phyloP scores from a whole-genome alignment of 225 moss, liverwort and hornwort species.

The Pseudoscleropodium purum region DNA sequence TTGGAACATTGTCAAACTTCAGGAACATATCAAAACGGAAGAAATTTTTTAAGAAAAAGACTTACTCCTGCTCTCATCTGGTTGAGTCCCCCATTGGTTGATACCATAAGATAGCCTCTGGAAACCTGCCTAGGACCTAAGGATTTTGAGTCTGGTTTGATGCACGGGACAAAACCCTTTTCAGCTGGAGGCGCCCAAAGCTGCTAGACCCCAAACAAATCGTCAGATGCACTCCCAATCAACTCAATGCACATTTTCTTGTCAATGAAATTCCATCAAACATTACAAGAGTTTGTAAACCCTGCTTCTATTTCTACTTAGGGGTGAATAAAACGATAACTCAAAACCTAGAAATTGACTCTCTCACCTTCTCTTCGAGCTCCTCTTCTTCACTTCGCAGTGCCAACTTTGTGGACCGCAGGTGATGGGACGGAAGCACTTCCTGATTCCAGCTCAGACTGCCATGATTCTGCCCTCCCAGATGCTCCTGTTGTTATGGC shows the following conservation, averaged over 20 bases:
- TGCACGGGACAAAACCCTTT: constrained; percentile 59
- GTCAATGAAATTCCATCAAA: neutral
- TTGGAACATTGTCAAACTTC: neutral
- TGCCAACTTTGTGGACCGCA: constrained; percentile 26
- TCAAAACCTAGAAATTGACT: neutral
- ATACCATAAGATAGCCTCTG: constrained; percentile 33
- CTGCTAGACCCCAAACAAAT: constrained; percentile 9
- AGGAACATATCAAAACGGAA: neutral
- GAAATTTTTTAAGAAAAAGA: no score
- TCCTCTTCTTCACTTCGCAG: constrained; percentile 5
- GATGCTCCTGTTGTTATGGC: neutral
- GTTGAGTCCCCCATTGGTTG: constrained; percentile 88
- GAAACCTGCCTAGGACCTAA: constrained; percentile 5
- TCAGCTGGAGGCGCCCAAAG: constrained; percentile 76
- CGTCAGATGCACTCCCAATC: neutral
- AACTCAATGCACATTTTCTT: neutral
- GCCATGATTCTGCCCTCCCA: constrained; percentile 6
- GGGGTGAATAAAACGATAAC: no score
- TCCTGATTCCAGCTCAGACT: constrained; percentile 19
- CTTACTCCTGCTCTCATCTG: constrained; percentile 99
- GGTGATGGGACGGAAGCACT: constrained; percentile 4
- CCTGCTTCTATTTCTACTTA: neutral
- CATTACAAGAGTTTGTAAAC: neutral
- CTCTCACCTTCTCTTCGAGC: constrained; percentile 18
- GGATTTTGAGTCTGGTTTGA: constrained; percentile 37